A percentile compares a stretch with the other conserved stretches of the same genome.
Conservation (phyloP, 1,284 basidiomycete genomes). For the Papiliotrema laurentii region DNA sequence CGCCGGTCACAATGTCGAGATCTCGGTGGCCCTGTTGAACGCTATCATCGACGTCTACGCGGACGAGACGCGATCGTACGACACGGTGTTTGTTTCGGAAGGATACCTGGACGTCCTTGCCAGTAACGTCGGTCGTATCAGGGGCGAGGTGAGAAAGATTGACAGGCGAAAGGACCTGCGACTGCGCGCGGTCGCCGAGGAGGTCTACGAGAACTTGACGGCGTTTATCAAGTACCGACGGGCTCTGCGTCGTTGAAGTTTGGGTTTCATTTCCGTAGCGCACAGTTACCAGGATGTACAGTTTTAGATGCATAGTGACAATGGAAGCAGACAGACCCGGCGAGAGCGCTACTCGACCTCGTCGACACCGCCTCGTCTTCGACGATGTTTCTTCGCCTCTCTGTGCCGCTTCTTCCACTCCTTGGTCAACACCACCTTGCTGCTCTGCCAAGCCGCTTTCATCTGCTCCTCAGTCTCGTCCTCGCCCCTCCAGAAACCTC, state of each 20-base stretch:
- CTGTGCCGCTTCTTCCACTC: conserved; percentile 75
- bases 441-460: conserved; percentile 64
- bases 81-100: conserved; percentile 65
- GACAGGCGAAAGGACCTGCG: conserved; percentile 50
- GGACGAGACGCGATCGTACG: conserved; percentile 79
- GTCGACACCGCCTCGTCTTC: conserved; percentile 55
- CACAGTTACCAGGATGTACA: no score
- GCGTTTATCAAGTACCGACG: conserved; percentile 82
- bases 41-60: conserved; percentile 92
- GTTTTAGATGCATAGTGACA: no score
- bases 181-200: conserved; percentile 50
- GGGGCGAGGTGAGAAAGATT: conserved; percentile 57
- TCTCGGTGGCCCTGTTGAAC: conserved; percentile 73
- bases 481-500: conserved; percentile 25
- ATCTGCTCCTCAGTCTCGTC: conserved; percentile 52
- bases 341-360: conserved; percentile 10
- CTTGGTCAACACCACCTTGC: conserved; percentile 63
- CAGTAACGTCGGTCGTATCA: conserved; percentile 57
- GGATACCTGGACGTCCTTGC: conserved; percentile 57
- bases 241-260: background rate
- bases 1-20: conserved; percentile 58
- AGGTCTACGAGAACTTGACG: conserved; percentile 66
- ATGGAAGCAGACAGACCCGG: background rate
- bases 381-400: conserved; percentile 67
- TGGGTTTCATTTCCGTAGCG: no score